These are phyloP conservation scores for Cladophialophora chaetospira DNA, from an alignment of 2,329 filamentous ascomycete genomes.

Conservation along the genomic window DNA sequence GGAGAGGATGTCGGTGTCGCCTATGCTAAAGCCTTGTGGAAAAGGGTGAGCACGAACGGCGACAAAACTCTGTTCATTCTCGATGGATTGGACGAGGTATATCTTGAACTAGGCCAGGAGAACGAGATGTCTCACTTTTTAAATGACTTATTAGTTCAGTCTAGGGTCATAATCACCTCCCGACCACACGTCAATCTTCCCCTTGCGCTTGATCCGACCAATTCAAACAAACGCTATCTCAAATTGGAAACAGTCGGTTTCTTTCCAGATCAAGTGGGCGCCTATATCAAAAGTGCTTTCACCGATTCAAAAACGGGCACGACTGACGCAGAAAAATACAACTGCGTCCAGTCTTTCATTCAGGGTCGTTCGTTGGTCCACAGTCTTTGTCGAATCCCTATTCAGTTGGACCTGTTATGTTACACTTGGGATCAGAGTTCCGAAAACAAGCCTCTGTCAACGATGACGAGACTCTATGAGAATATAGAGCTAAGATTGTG, in stretches of 20 bases:
- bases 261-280: background rate
- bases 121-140: background rate
- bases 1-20: background rate
- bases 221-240: too few relatives aligned
- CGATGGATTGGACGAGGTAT: slow-evolving; percentile 50
- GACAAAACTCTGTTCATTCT: slow-evolving; percentile 44
- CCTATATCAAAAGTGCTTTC: background rate
- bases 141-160: background rate
- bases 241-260: background rate
- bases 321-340: background rate
- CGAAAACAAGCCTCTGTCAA: background rate
- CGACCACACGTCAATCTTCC: background rate
- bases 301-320: background rate
- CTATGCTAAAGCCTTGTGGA: background rate
- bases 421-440: background rate
- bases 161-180: background rate
- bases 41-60: background rate
- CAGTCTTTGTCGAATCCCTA: background rate
- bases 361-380: background rate
- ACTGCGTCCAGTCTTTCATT: background rate
- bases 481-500: background rate
- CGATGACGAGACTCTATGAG: background rate
- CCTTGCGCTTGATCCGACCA: background rate
- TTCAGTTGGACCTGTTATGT: background rate
- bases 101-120: slow-evolving; percentile 22